A percentile compares a stretch with the other conserved stretches of the same genome.
Evolutionary conservation across 2,329 filamentous ascomycete species (phyloP).

Genomic region (Ceratocystis ficicola): DNA sequence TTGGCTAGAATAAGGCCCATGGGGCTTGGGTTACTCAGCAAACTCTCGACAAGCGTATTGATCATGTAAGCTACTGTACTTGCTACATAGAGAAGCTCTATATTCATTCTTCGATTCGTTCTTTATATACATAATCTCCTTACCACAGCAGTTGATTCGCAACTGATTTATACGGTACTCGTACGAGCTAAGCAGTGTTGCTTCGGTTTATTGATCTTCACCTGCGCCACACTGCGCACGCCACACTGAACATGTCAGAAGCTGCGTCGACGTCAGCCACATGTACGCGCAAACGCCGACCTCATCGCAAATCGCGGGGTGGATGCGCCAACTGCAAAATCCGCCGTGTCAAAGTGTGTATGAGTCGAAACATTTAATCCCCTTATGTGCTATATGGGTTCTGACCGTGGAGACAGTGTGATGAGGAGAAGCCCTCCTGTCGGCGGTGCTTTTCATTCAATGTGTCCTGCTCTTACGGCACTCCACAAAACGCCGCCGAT

Average conservation of each 20-base stretch:
- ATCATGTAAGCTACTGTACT: too few species aligned
- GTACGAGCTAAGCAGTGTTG: too few species aligned
- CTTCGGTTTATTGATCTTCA: not conserved
- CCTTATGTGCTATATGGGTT: not conserved
- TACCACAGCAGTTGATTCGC: too few species aligned
- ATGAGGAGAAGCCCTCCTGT: constrained; percentile 40
- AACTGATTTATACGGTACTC: too few species aligned
- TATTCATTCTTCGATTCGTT: too few species aligned
- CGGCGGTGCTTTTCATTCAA: constrained; percentile 37
- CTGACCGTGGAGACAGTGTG: constrained; percentile 34
- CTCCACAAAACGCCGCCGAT: constrained; percentile 20
- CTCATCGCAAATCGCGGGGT: constrained; percentile 41
- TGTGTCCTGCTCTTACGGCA: constrained; percentile 38
- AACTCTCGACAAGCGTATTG: too few species aligned
- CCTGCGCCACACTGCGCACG: not conserved
- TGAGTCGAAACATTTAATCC: constrained; percentile 15
- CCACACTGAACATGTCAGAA: not conserved
- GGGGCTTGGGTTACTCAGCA: not conserved
- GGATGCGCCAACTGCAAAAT: constrained; percentile 48
- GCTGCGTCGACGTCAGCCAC: not conserved
- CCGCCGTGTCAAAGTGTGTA: constrained; percentile 39
- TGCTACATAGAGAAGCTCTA: too few species aligned
- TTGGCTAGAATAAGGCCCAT: not conserved
- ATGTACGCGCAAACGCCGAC: constrained; percentile 27
- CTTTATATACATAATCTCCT: too few species aligned